Evolutionary conservation across 1,284 basidiomycete genomes (phyloP).

Genomic region (Stygiomarasmius scandens): DNA sequence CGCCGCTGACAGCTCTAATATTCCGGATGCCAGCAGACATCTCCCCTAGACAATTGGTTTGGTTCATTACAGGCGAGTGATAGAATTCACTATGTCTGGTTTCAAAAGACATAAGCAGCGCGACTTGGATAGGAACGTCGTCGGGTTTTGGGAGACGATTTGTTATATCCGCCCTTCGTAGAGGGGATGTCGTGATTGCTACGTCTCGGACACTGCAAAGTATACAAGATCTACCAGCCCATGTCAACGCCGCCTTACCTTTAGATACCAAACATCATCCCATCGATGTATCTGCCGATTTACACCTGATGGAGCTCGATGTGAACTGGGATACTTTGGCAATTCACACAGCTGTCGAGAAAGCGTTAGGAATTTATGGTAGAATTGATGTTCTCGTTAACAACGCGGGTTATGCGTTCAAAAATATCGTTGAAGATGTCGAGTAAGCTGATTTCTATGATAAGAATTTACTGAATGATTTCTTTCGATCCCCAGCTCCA

Average conservation of each 20-base stretch:
- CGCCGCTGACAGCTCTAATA: too few species aligned
- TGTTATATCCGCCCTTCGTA: background rate
- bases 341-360: slow-evolving; percentile 40
- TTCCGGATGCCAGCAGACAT: too few species aligned
- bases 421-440: slow-evolving; percentile 46
- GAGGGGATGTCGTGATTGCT: slow-evolving; percentile 8
- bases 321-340: slow-evolving; percentile 39
- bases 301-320: slow-evolving; percentile 46
- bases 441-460: slow-evolving; percentile 34
- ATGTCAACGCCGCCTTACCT: slow-evolving; percentile 18
- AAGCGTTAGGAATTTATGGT: slow-evolving; percentile 47
- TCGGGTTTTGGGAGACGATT: slow-evolving; percentile 11
- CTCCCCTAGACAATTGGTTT: too few species aligned
- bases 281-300: slow-evolving; percentile 22
- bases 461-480: background rate
- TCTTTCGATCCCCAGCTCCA: slow-evolving; percentile 24
- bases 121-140: slow-evolving; percentile 5
- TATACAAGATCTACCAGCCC: slow-evolving; percentile 7
- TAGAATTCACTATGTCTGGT: too few species aligned
- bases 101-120: too few species aligned
- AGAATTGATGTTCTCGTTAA: slow-evolving; percentile 57
- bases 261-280: slow-evolving; percentile 13
- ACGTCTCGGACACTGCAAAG: slow-evolving; percentile 1
- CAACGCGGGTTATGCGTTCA: slow-evolving; percentile 48
- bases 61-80: too few species aligned